Base-by-base conservation (phyloP, 225 moss, liverwort and hornwort species). In the Takakia lepidozioides region DNA sequence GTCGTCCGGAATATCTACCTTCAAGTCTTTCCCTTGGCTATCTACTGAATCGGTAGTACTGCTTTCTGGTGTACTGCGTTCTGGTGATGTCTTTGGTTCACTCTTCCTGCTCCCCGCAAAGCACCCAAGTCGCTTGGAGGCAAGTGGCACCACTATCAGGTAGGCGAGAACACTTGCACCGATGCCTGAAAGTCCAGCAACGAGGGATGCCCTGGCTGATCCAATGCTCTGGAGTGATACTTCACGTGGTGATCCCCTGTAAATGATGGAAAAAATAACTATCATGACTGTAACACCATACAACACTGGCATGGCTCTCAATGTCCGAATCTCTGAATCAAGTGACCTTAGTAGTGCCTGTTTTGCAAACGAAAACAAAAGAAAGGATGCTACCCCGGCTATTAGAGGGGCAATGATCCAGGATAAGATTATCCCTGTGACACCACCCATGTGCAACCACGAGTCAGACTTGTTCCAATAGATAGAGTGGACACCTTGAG, bases 281-380 rank as follows among this genome's bases (percentile, higher is more conserved):
- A 71, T 63, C 46, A 71, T 55, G 30, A 77, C 77, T 1, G 77
- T 82, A 11, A 82, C 63, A 27, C 76, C 77, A 64, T 82, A 67
- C 28, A 60, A 67, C 21, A 67, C 17, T 27, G 67, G 60, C 51
- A 67, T 44, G 25, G 60, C 60, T 40, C 67, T 35, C 54, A 60
- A 23, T 3, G 27, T 49, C n/a, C 60, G 53, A 38, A 43, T 38
- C 45, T 47, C 38, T 14, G 44, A 27, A 13, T 49, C 38, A 16
- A 29, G 11, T 38, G 67, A 28, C 28, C 48, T 27, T 8, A 67
- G 54, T 22, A 67, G 39, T 14, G 40, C 21, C 37, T 47, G 4
- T 42, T 60, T 67, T 47, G 60, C 55, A 38, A 41, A 53, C 22
- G 38, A 47, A 48, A 54, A 67, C 20, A 67, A 29, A 24, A 54